Conservation (phyloP, 805 yeast species). For the Kodamaea kaohsiungensis region DNA sequence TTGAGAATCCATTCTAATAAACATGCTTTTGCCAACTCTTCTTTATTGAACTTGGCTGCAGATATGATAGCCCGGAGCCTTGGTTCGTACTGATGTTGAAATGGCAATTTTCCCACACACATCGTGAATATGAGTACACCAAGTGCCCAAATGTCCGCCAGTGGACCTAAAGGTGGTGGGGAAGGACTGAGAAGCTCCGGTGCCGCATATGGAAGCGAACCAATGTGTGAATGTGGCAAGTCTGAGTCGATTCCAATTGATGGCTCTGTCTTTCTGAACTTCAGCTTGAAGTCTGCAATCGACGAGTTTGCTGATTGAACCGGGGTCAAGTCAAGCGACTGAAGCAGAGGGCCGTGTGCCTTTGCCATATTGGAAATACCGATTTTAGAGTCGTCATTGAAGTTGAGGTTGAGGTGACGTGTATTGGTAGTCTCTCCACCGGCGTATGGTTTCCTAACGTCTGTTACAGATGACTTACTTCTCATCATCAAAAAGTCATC, state of each 20-base stretch:
- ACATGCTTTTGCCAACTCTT: conserved; percentile 44
- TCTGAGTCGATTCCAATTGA: conserved; percentile 26
- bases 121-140: conserved; percentile 79
- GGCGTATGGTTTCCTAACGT: conserved; percentile 33
- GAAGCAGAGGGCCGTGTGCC: conserved; percentile 35
- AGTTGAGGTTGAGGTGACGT: conserved; percentile 20
- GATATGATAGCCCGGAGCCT: conserved; percentile 70
- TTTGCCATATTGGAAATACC: conserved; percentile 29
- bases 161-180: conserved; percentile 62
- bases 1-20: conserved; percentile 28
- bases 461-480: conserved; percentile 35
- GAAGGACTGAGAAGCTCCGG: conserved; percentile 75
- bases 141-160: conserved; percentile 88
- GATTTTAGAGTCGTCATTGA: conserved; percentile 29
- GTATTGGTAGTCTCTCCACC: conserved; percentile 33
- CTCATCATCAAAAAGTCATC: conserved; percentile 25
- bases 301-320: conserved; percentile 17
- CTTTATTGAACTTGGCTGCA: conserved; percentile 60
- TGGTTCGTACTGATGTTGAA: conserved; percentile 83
- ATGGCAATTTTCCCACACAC: conserved; percentile 74
- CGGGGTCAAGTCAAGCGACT: conserved; percentile 33
- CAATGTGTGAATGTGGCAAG: conserved; percentile 70
- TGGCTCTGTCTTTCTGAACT: background rate
- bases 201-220: conserved; percentile 89
- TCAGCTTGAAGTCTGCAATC: conserved; percentile 10